phyloP scores from a whole-genome alignment of 2,329 filamentous ascomycete species.

The Penicillium sp. region DNA sequence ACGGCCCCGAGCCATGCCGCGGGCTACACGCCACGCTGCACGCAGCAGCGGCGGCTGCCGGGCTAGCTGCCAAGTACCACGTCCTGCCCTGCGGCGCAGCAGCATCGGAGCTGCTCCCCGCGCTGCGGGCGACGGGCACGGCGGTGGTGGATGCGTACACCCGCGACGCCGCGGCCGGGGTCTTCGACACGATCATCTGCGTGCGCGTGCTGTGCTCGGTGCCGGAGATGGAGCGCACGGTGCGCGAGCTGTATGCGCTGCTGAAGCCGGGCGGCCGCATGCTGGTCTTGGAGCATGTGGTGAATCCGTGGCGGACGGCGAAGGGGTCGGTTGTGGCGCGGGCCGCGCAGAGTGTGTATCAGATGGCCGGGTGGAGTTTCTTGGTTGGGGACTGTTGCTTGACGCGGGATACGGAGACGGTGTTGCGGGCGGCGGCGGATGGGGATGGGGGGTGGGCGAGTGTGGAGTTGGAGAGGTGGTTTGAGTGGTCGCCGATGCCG shows the following conservation, averaged over 20 bases:
- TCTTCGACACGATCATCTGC: slow-evolving; percentile 57
- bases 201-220: slow-evolving; percentile 57
- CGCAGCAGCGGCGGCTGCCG: slow-evolving; percentile 39
- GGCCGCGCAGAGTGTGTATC: slow-evolving; percentile 48
- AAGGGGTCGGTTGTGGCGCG: slow-evolving; percentile 48
- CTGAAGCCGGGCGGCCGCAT: slow-evolving; percentile 56
- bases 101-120: slow-evolving; percentile 45
- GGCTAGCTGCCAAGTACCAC: slow-evolving; percentile 49
- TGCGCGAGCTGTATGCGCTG: slow-evolving; percentile 48
- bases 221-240: slow-evolving; percentile 47
- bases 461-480: slow-evolving; percentile 46
- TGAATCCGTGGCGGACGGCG: slow-evolving; percentile 50
- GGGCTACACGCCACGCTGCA: slow-evolving; percentile 48
- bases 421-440: slow-evolving; percentile 43
- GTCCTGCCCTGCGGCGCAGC: slow-evolving; percentile 51
- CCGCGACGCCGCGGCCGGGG: slow-evolving; percentile 27
- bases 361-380: slow-evolving; percentile 50
- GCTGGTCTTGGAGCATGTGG: slow-evolving; percentile 56
- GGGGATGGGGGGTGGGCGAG: slow-evolving; percentile 49
- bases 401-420: slow-evolving; percentile 48
- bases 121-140: slow-evolving; percentile 10
- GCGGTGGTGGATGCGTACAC: slow-evolving; percentile 33
- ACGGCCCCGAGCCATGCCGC: slow-evolving; percentile 54
- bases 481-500: slow-evolving; percentile 38
- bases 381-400: slow-evolving; percentile 54